Evolutionary conservation across 1,139 yeast genomes (phyloP), one percentile per base, ranked within the genome.

Genomic region (Keqinozyma sinolaborantium): DNA sequence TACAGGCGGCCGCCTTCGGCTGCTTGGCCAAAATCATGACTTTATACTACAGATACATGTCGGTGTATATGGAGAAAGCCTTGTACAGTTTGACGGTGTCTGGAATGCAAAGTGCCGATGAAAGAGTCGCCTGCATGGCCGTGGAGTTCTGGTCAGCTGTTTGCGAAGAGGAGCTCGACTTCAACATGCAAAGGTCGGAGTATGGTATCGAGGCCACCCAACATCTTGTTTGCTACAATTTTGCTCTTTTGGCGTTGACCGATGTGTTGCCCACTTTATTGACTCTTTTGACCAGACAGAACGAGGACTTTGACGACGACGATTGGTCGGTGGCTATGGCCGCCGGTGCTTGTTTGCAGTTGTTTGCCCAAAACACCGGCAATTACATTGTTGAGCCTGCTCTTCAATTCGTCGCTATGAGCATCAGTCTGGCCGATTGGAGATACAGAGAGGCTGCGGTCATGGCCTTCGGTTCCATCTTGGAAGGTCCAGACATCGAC

Each of bases 241-340:
- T 92, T 63, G 96, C 97, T 5, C 67, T 81, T 30, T 78, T 79
- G 39, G 96, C 97, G 4, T 70, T 87, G 36, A 70, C 75, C 35
- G 95, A 86, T 49, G 95, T 92, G 12, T 73, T 92, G 39, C 98
- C 98, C 23, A 86, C 95, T 14, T 67, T 92, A 41, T 72, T 92
- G 47, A 70, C 76, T 24, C 70, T 92, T 39, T 73, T 92, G 41
- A 85, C 94, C 10, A 77, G 88, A 56, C 97, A 88, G 58, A 92
- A 87, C 54, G 96, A 86, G 36, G 95, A 85, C 47, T 80, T 85
- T 23, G 92, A 82, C 53, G 97, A 88, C 55, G 98, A 92, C 52
- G 95, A 87, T 50, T 92, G 98, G 98, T 84, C 90, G 35, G 95
- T 88, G 28, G 81, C 97, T 6, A 92, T 92, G 98, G 97, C 98